phyloP scores from a whole-genome alignment of 495 filamentous ascomycete species.

The Penicillium pancosmium region DNA sequence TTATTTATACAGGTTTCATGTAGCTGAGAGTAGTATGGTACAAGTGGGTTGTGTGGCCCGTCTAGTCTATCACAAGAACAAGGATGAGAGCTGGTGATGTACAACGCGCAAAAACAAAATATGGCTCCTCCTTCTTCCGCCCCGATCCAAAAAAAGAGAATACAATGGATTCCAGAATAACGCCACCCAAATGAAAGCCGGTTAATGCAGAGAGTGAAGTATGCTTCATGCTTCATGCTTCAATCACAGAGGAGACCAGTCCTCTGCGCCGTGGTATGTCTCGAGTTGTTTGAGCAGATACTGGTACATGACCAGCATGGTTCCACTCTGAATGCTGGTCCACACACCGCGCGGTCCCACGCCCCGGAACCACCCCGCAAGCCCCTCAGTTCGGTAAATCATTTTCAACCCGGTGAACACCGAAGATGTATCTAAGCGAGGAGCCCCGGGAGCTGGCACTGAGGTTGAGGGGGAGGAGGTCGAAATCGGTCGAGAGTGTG shows the following conservation, averaged over 20 bases:
- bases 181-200: conserved; percentile 33
- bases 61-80: conserved; percentile 20
- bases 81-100: conserved; percentile 8
- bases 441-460: conserved; percentile 69
- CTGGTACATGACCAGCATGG: conserved; percentile 97
- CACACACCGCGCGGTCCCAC: conserved; percentile 94
- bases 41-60: conserved; percentile 13
- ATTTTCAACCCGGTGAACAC: conserved; percentile 81
- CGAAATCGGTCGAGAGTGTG: conserved; percentile 68
- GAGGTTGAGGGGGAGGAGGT: conserved; percentile 83
- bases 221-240: neutral
- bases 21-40: conserved; percentile 17
- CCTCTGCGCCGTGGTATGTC: conserved; percentile 37
- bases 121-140: too few relatives aligned
- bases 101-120: conserved; percentile 7
- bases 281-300: conserved; percentile 78
- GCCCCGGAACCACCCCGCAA: conserved; percentile 90
- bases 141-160: neutral
- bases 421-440: conserved; percentile 82
- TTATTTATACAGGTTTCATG: neutral
- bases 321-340: conserved; percentile 96
- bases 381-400: conserved; percentile 86
- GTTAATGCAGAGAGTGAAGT: neutral
- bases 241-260: conserved; percentile 28
- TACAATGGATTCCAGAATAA: conserved; percentile 16